Evolutionary conservation across 1,284 basidiomycete genomes (phyloP), one percentile per base, ranked within the genome.

Genomic region (Lentinula novae-zelandiae): DNA sequence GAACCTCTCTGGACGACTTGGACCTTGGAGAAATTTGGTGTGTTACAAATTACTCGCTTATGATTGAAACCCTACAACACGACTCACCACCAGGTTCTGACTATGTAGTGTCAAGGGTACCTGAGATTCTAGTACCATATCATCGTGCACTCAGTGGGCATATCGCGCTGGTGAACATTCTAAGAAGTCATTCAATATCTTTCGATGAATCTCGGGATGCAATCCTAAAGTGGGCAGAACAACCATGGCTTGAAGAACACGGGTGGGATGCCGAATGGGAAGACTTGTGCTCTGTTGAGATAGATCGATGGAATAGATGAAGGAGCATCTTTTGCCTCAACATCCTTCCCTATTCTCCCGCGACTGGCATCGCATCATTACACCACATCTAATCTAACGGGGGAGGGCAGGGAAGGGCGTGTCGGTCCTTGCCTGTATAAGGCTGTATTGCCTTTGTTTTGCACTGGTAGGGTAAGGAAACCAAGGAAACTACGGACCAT

Each of bases 1-100:
- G 87, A 91, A 62, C 84, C 87, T 0, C 74, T 93, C 49, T 92
- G 90, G 90, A 75, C 82, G 31, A 91, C 90, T 10, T 93, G 91
- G 90, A 78, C 90, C 1, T 71, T 93, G 31, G 86, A 89, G 66
- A 86, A 82, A 70, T 91, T 92, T 62, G 89, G 90, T 89, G 65
- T 46, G 81, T 67, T 27, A 17, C 58, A 15, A 15, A 22, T 12
- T 17, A 4, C 17, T 60, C 10, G 27, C 20, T 27, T 38, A 31
- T 8, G 34, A 5, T n/a, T 17, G 5, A 22, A 49, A 5, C 12
- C 56, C 3, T 4, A 44, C 38, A 15, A 55, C 2, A 53, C 46
- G 61, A 44, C n/a, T 44, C 40, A 44, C 12, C 13, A 2, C n/a
- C n/a, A 17, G 13, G 12, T 56, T 12, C 17, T 44, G 13, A 44